A percentile compares a stretch with the other conserved stretches of the same genome.
phyloP scores from a whole-genome alignment of 1,284 basidiomycete genomes.

The Cryptococcus amylolentus region DNA sequence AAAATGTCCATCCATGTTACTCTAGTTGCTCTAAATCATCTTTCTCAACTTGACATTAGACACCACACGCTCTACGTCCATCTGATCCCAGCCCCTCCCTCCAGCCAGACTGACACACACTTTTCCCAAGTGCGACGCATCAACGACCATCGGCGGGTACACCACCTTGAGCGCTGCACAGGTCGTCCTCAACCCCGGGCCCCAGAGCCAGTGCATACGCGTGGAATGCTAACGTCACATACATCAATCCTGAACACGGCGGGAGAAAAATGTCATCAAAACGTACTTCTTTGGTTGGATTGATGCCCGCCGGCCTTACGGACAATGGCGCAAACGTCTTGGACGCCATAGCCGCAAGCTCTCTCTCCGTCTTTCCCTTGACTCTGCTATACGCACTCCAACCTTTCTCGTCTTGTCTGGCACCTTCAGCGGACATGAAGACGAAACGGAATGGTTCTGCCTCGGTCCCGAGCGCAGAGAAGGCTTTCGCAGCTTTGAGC shows the following conservation, averaged over 20 bases:
- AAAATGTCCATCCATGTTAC: neutral
- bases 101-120: constrained; percentile 16
- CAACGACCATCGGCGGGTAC: constrained; percentile 11
- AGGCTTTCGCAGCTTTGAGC: constrained; percentile 16
- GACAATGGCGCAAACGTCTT: constrained; percentile 17
- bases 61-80: constrained; percentile 13
- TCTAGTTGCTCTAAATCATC: constrained; percentile 45
- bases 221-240: neutral
- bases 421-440: constrained; percentile 29
- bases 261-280: neutral
- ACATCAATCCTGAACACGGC: neutral
- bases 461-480: constrained; percentile 18
- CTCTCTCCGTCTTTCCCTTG: constrained; percentile 30
- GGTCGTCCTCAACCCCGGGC: neutral
- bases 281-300: constrained; percentile 25
- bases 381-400: constrained; percentile 18
- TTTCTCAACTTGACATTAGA: constrained; percentile 53
- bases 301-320: constrained; percentile 28
- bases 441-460: constrained; percentile 29
- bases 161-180: constrained; percentile 2
- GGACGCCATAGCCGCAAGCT: constrained; percentile 7
- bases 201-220: neutral
- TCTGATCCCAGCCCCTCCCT: constrained; percentile 40
- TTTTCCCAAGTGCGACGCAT: constrained; percentile 11
- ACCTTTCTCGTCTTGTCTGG: constrained; percentile 16